These are phyloP conservation scores for Ophiocytium majus DNA, from an alignment of 352 stramenopile genomes.

Conservation along the genomic window DNA sequence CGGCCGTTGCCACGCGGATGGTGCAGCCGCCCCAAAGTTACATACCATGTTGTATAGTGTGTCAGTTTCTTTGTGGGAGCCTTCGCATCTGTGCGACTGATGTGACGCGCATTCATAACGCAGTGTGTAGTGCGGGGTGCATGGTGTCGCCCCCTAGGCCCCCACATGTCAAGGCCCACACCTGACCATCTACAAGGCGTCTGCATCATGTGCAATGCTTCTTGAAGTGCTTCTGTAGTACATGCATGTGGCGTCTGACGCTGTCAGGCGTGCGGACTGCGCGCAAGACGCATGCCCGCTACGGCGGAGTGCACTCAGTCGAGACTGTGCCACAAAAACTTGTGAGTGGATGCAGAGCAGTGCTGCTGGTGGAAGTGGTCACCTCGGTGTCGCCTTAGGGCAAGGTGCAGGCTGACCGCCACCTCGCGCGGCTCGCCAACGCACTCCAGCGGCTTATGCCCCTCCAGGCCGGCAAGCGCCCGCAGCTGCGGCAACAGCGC, in stretches of 20 bases:
- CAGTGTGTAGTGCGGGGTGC: too few species aligned
- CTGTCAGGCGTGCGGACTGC: neutral
- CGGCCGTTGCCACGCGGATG: too few species aligned
- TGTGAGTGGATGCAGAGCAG: too few species aligned
- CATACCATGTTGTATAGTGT: too few species aligned
- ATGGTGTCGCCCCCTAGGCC: too few species aligned
- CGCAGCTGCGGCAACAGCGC: slow-evolving; percentile 55
- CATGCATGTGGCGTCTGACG: neutral
- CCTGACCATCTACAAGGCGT: neutral
- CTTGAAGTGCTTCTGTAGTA: neutral
- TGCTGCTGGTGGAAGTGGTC: too few species aligned
- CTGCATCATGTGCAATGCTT: neutral
- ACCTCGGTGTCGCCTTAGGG: neutral
- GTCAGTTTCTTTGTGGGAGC: too few species aligned
- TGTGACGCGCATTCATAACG: too few species aligned
- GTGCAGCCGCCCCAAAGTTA: too few species aligned
- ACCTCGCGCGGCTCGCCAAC: slow-evolving; percentile 45
- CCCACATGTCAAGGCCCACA: too few species aligned
- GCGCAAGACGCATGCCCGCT: neutral
- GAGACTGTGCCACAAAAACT: neutral
- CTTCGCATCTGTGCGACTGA: too few species aligned
- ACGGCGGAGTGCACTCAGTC: neutral
- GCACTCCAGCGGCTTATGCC: slow-evolving; percentile 63
- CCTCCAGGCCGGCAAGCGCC: slow-evolving; percentile 56
- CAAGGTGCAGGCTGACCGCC: neutral